Evolutionary conservation across 148 eudicot genomes (phyloP).

Genomic region (Camellia japonica): DNA sequence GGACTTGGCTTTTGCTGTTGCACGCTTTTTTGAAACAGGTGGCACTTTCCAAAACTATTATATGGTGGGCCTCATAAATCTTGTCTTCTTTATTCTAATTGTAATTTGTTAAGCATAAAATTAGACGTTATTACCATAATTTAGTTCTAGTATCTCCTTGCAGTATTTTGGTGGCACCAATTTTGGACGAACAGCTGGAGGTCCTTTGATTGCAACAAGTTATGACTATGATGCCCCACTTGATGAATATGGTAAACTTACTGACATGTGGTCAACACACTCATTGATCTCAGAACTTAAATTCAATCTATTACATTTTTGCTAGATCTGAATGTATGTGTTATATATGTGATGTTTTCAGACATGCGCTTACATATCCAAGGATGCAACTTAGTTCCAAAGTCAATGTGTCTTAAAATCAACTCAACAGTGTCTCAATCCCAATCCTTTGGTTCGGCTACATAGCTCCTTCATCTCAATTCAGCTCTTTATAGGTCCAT

Average conservation of each 20-base stretch:
- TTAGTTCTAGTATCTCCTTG: conserved; percentile 8
- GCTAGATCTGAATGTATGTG: not conserved
- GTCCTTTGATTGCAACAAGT: conserved; percentile 56
- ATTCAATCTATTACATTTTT: not conserved
- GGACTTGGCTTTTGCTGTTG: conserved; percentile 60
- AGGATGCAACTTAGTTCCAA: not conserved
- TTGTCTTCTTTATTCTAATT: not conserved
- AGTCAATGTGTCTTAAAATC: not conserved
- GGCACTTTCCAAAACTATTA: conserved; percentile 60
- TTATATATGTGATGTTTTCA: not conserved
- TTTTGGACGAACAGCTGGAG: conserved; percentile 61
- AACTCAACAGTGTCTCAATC: not conserved
- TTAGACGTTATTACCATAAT: not conserved
- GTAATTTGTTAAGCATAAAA: not conserved
- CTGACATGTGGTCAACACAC: not conserved
- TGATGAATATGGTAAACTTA: conserved; percentile 48
- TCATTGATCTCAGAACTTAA: not conserved
- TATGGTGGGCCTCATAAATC: conserved; percentile 30
- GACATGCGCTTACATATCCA: not conserved
- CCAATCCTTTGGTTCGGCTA: not conserved
- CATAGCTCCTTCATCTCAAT: not conserved
- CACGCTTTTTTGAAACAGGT: conserved; percentile 50
- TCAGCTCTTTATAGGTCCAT: not conserved
- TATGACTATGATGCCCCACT: conserved; percentile 64
- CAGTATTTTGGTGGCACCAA: conserved; percentile 60